A percentile compares a stretch with the other conserved stretches of the same genome.
These are phyloP conservation scores for Acorus calamus DNA, from an alignment of 106 monocot genomes.

Conservation along the genomic window DNA sequence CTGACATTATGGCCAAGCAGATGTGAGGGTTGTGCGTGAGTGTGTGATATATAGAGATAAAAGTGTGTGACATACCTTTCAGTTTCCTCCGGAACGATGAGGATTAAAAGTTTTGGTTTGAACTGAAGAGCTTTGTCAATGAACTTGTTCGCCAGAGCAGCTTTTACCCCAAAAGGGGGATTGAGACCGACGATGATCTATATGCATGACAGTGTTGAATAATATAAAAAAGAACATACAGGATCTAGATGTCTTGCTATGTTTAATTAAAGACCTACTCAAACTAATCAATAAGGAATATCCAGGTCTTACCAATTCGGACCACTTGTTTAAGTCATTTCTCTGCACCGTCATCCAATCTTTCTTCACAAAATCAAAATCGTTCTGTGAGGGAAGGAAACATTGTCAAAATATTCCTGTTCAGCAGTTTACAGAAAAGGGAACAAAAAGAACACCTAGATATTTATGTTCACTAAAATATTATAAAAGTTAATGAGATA, in stretches of 20 bases:
- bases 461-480: not conserved
- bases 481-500: too few species aligned
- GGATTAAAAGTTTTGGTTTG: conserved; percentile 81
- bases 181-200: conserved; percentile 89
- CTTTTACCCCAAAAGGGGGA: conserved; percentile 91
- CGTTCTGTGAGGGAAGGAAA: conserved; percentile 33
- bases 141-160: conserved; percentile 72
- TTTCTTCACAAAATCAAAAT: conserved; percentile 72
- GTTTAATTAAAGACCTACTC: too few species aligned
- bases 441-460: not conserved
- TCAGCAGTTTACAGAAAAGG: not conserved
- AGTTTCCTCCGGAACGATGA: conserved; percentile 78
- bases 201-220: not conserved
- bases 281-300: not conserved
- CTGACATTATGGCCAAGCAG: conserved; percentile 15
- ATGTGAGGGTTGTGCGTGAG: not conserved
- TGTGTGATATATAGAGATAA: not conserved
- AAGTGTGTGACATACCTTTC: conserved; percentile 28
- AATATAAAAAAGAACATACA: not conserved
- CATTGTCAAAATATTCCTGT: too few species aligned
- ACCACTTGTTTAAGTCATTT: conserved; percentile 52
- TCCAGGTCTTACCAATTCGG: conserved; percentile 48
- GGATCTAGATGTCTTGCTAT: not conserved
- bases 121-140: conserved; percentile 78
- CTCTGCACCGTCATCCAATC: conserved; percentile 82